phyloP scores from a whole-genome alignment of 257 asterid genomes.

The Coffea canephora region DNA sequence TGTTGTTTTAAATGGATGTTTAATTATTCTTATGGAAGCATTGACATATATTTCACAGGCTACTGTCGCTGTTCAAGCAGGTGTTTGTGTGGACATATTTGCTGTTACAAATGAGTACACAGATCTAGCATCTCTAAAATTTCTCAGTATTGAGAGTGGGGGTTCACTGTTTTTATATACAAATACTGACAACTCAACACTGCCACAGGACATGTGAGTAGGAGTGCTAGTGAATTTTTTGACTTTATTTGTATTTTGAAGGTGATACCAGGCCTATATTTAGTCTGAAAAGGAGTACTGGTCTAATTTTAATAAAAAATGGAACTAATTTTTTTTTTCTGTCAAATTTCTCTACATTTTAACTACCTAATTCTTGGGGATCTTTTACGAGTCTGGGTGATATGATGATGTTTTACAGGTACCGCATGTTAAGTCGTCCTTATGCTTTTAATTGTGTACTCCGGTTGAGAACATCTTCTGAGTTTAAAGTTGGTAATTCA shows the following conservation, averaged over 20 bases:
- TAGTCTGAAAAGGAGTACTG: neutral
- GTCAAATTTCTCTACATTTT: neutral
- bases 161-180: conserved; percentile 95
- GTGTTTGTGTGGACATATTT: conserved; percentile 93
- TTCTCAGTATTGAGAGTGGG: conserved; percentile 97
- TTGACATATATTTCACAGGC: conserved; percentile 65
- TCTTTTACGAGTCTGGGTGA: conserved; percentile 21
- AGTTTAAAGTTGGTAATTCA: conserved; percentile 81
- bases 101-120: conserved; percentile 99
- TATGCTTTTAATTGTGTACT: conserved; percentile 93
- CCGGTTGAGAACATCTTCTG: conserved; percentile 89
- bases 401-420: conserved; percentile 61
- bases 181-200: conserved; percentile 93
- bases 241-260: neutral
- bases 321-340: neutral
- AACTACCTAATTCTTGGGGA: neutral
- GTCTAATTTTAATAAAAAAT: neutral
- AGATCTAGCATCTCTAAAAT: conserved; percentile 94
- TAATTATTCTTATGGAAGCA: conserved; percentile 25
- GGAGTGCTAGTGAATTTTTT: neutral
- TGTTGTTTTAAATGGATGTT: conserved; percentile 17
- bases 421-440: conserved; percentile 95
- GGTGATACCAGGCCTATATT: neutral
- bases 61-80: conserved; percentile 98
- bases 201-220: conserved; percentile 99